Evolutionary conservation across 805 yeast genomes (phyloP).

Genomic region (Starmerella davenportii): DNA sequence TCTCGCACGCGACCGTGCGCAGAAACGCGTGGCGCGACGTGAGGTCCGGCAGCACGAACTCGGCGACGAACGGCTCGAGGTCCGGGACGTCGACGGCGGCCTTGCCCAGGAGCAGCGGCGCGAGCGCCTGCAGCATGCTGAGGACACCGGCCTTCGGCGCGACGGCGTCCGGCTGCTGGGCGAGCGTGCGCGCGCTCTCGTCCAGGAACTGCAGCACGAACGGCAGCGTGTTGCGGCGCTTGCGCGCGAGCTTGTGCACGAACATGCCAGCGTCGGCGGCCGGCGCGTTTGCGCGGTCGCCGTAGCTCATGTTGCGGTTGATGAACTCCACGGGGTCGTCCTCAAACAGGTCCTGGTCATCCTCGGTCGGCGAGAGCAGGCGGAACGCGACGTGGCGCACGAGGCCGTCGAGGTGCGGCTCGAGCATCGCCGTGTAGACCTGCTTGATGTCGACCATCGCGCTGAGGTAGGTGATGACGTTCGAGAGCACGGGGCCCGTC

Average conservation of each 20-base stretch:
- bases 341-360: conserved; percentile 55
- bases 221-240: conserved; percentile 28
- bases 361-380: conserved; percentile 49
- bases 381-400: conserved; percentile 62
- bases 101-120: conserved; percentile 33
- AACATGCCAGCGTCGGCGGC: conserved; percentile 66
- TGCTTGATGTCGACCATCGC: conserved; percentile 38
- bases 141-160: conserved; percentile 28
- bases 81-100: neutral
- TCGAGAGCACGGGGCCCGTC: conserved; percentile 43
- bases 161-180: conserved; percentile 30
- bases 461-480: conserved; percentile 46
- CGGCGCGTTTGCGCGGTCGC: conserved; percentile 46
- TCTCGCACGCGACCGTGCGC: conserved; percentile 39
- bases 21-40: conserved; percentile 37
- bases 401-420: conserved; percentile 46
- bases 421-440: conserved; percentile 44
- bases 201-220: conserved; percentile 13
- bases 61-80: conserved; percentile 43
- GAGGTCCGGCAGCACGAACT: conserved; percentile 56
- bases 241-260: conserved; percentile 51
- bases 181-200: conserved; percentile 10
- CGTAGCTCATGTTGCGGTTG: conserved; percentile 44
- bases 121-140: conserved; percentile 57
- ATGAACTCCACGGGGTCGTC: conserved; percentile 80